Percentiles rank a stretch among this genome's conserved stretches.
phyloP scores from a whole-genome alignment of 2,329 filamentous ascomycete genomes.

The Aureobasidium sp. region DNA sequence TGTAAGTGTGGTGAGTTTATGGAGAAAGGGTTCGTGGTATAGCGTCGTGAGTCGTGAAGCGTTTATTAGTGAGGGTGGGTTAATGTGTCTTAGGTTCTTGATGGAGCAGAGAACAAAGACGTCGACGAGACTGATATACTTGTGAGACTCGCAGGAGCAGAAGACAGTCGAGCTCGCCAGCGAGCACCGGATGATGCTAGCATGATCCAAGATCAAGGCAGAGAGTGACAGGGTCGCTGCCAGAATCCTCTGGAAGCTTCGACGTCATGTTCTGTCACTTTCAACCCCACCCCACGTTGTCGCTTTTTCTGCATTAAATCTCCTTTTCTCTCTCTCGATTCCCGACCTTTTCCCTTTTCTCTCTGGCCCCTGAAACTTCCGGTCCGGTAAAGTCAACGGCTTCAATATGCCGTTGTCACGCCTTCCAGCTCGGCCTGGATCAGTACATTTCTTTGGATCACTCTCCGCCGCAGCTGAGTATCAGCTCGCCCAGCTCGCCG shows the following conservation, averaged over 20 bases:
- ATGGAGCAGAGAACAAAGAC: background rate
- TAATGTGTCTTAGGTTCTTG: background rate
- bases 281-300: background rate
- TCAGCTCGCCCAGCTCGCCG: background rate
- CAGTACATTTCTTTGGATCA: background rate
- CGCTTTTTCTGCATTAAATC: too few species aligned
- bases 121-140: constrained; percentile 14
- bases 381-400: background rate
- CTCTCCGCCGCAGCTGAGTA: background rate
- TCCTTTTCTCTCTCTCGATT: too few species aligned
- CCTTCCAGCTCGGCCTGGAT: background rate
- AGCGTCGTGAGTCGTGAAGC: constrained; percentile 20
- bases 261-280: background rate
- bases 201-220: background rate
- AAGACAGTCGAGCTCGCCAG: background rate
- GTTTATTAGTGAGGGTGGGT: background rate
- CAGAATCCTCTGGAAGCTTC: constrained; percentile 12
- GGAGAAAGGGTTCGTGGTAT: background rate
- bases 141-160: background rate
- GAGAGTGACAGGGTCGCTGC: background rate
- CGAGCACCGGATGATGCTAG: background rate
- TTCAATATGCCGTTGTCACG: background rate
- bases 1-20: background rate
- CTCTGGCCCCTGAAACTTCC: background rate
- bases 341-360: background rate